Base-by-base conservation (phyloP, 108 stramenopile genomes). In the Fistulifera solaris region DNA sequence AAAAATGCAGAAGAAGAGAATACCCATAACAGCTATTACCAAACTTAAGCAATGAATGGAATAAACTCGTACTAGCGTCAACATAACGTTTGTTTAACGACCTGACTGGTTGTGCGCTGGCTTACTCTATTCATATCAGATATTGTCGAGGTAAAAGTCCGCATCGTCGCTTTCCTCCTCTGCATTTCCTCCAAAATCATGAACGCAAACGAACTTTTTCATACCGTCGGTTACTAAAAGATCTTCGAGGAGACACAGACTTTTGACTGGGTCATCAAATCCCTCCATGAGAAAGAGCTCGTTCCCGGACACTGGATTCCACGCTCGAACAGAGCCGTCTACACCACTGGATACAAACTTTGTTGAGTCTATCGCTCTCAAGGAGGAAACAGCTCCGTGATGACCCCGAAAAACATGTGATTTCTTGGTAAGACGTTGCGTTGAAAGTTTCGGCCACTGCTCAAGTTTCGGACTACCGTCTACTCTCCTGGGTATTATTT, bases 231-330 rank as follows among this genome's bases (percentile, higher is more conserved):
- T 79, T 1, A 82, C 58, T 10, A 82, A 50, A 18, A 74, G 48
- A 44, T 76, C 77, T 14, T 70, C 58, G 27, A 61, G 65, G 15
- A 82, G 46, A 45, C 76, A 81, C 15, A 82, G 46, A 52, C 77
- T 78, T 23, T 68, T 70, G 7, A 82, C 46, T n/a, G 15, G 38
- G n/a, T 48, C 51, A 23, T 61, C 51, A 39, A 82, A 78, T 38
- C 81, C 81, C 57, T 78, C 72, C 81, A 82, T 82, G 14, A 57
- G 21, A 46, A 61, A 82, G 14, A 76, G 27, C 48, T 78, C 69
- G 10, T 76, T 62, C 12, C 77, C 81, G 12, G 49, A 44, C 18
- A 59, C 41, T n/a, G 72, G 63, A 61, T 59, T 61, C 77, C 77
- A 78, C 5, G 78, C 72, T 40, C 54, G 54, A 39, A 54, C 31